Evolutionary conservation across 2,329 filamentous ascomycete species (phyloP).

Genomic region (Bipolaris gigantea): DNA sequence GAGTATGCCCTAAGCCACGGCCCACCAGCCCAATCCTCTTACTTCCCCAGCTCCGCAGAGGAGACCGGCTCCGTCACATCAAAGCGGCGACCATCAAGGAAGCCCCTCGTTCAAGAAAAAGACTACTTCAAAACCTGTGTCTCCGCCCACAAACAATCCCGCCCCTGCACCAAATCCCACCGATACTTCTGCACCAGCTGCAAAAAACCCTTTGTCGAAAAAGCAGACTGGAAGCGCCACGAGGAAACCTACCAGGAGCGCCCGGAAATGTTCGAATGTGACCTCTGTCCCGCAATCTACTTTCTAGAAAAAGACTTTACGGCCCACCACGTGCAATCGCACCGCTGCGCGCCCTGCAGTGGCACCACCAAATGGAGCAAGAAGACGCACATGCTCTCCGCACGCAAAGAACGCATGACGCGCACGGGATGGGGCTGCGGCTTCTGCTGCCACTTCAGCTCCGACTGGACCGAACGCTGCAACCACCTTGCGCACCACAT

Average conservation of each 20-base stretch:
- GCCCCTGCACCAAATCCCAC: constrained; percentile 25
- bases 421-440: constrained; percentile 68
- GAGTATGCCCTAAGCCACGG: constrained; percentile 9
- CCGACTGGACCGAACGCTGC: constrained; percentile 63
- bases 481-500: constrained; percentile 68
- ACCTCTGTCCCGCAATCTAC: constrained; percentile 65
- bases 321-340: constrained; percentile 64
- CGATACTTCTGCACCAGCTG: constrained; percentile 48
- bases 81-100: constrained; percentile 10
- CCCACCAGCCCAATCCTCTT: constrained; percentile 1
- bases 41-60: constrained; percentile 5
- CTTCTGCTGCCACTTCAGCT: constrained; percentile 65
- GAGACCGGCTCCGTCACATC: not conserved
- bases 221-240: constrained; percentile 69
- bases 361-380: constrained; percentile 51
- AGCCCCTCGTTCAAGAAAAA: constrained; percentile 15
- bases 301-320: constrained; percentile 68
- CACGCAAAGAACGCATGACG: constrained; percentile 16
- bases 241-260: constrained; percentile 69
- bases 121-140: constrained; percentile 37
- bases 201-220: constrained; percentile 64
- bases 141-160: constrained; percentile 26
- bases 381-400: constrained; percentile 50
- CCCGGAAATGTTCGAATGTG: constrained; percentile 65
- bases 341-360: constrained; percentile 56